These are phyloP conservation scores for Clavariopsis aquatica DNA, from an alignment of 495 filamentous ascomycete species.

Conservation along the genomic window DNA sequence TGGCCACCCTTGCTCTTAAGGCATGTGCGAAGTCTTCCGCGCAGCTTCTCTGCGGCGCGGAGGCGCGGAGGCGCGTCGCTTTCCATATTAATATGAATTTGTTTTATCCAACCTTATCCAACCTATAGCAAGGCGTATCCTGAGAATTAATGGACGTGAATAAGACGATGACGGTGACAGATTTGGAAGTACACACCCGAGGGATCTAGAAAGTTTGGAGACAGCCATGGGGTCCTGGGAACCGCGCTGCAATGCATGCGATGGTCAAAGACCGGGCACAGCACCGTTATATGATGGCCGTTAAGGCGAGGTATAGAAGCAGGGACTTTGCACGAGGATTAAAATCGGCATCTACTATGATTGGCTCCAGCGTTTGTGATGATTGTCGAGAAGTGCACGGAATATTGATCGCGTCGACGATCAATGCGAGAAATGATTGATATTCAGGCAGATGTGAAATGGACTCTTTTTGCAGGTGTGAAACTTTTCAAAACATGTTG, in stretches of 20 bases:
- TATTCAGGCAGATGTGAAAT: not conserved
- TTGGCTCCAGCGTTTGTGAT: not conserved
- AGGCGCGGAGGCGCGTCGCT: conserved; percentile 5
- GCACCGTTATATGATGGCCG: conserved; percentile 2
- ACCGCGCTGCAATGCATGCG: not conserved
- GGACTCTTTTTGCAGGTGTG: conserved; percentile 1
- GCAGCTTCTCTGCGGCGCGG: not conserved
- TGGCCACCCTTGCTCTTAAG: not conserved
- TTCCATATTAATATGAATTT: conserved; percentile 6
- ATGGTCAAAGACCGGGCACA: not conserved
- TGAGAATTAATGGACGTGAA: not conserved
- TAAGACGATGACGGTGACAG: not conserved
- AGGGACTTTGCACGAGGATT: not conserved
- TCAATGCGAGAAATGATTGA: not conserved
- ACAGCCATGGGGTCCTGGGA: not conserved
- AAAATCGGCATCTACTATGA: not conserved
- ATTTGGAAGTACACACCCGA: not conserved
- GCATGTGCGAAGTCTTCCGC: not conserved
- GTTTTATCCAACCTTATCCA: conserved; percentile 6
- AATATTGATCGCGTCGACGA: not conserved
- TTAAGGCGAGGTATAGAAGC: not conserved
- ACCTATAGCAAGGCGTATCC: not conserved
- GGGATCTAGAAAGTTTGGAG: conserved; percentile 13
- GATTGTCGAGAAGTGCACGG: not conserved
- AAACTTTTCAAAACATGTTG: conserved; percentile 2